Conservation (phyloP, 2,329 filamentous ascomycete genomes). For the Dissoconium aciculare region DNA sequence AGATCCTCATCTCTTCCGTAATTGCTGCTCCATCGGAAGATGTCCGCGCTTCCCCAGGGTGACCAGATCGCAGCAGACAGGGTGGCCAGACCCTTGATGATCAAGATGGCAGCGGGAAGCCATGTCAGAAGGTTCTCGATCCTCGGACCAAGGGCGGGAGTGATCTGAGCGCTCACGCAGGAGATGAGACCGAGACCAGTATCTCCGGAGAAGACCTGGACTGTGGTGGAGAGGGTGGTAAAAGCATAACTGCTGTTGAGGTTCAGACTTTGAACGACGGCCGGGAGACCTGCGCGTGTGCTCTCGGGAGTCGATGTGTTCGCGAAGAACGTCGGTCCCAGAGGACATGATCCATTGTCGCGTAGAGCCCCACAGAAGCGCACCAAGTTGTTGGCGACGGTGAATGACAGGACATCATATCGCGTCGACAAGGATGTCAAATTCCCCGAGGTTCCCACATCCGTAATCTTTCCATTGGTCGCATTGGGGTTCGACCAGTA, state of each 20-base stretch:
- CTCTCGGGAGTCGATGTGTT: slow-evolving; percentile 28
- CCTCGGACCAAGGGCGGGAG: slow-evolving; percentile 60
- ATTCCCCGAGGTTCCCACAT: slow-evolving; percentile 42
- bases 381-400: slow-evolving; percentile 43
- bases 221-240: slow-evolving; percentile 58
- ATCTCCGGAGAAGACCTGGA: slow-evolving; percentile 66
- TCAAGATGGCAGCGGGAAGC: slow-evolving; percentile 61
- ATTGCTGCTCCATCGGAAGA: slow-evolving; percentile 95
- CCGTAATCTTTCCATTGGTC: slow-evolving; percentile 58
- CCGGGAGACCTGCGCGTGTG: slow-evolving; percentile 44
- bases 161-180: slow-evolving; percentile 70
- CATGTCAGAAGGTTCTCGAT: slow-evolving; percentile 58
- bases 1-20: slow-evolving; percentile 89
- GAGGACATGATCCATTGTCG: slow-evolving; percentile 50
- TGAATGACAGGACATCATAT: slow-evolving; percentile 63
- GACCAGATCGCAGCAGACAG: slow-evolving; percentile 74
- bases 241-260: slow-evolving; percentile 78
- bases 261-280: slow-evolving; percentile 57
- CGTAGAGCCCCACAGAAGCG: slow-evolving; percentile 51
- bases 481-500: slow-evolving; percentile 48
- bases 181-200: slow-evolving; percentile 47
- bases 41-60: slow-evolving; percentile 81
- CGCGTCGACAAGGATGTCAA: slow-evolving; percentile 59
- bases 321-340: slow-evolving; percentile 55
- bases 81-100: slow-evolving; percentile 69